These are phyloP conservation scores for Cystofilobasidium ferigula DNA, from an alignment of 768 basidiomycete genomes.

Conservation along the genomic window DNA sequence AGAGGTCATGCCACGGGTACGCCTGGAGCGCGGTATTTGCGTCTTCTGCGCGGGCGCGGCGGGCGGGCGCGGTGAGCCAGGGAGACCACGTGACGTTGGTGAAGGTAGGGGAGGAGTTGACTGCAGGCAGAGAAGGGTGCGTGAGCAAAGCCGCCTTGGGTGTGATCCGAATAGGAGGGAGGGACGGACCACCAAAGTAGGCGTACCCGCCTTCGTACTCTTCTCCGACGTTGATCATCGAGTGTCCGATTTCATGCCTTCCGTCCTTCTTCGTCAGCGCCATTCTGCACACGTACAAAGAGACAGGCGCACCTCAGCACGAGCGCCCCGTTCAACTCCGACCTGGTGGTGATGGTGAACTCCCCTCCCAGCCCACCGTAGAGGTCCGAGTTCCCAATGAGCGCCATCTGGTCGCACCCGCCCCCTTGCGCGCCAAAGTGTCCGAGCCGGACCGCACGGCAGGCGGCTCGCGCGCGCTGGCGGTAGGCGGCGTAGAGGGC, in stretches of 20 bases:
- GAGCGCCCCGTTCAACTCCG: constrained; percentile 35
- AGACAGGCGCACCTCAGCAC: constrained; percentile 29
- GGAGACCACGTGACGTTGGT: constrained; percentile 54
- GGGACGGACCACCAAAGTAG: constrained; percentile 39
- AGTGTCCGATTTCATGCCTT: constrained; percentile 42
- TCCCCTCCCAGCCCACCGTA: constrained; percentile 36
- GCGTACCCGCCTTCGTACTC: constrained; percentile 70
- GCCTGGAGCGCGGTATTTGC: constrained; percentile 63
- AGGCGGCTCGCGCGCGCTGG: constrained; percentile 32
- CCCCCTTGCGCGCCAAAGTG: constrained; percentile 19
- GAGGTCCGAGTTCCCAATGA: constrained; percentile 28
- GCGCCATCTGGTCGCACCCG: constrained; percentile 36
- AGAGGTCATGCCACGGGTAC: constrained; percentile 46
- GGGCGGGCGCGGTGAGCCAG: constrained; percentile 47
- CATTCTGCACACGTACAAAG: background rate
- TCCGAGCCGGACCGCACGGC: constrained; percentile 30
- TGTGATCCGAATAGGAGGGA: background rate
- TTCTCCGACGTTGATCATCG: constrained; percentile 65
- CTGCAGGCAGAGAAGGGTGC: background rate
- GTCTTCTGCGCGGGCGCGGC: constrained; percentile 47
- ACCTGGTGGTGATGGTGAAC: constrained; percentile 38
- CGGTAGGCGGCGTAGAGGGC: constrained; percentile 33
- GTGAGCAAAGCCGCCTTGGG: background rate
- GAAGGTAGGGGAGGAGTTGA: constrained; percentile 15
- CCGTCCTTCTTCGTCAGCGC: background rate